phyloP scores from a whole-genome alignment of 805 yeast genomes.

The Ogataea corticis region DNA sequence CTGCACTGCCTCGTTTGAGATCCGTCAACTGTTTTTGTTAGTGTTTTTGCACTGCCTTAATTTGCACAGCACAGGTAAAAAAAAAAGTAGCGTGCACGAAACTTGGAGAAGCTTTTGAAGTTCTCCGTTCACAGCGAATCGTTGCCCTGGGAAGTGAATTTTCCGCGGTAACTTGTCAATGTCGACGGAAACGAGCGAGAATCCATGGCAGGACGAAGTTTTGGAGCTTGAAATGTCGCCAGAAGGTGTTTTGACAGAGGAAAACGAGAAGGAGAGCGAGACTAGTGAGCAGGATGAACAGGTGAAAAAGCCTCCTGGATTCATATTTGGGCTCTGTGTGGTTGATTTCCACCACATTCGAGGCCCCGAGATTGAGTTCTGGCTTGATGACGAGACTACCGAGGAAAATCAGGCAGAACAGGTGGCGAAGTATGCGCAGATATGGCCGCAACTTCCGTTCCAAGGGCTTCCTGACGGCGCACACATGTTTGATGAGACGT shows the following conservation, averaged over 20 bases:
- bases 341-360: constrained; percentile 90
- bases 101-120: too few relatives aligned
- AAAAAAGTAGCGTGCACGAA: too few relatives aligned
- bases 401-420: constrained; percentile 35
- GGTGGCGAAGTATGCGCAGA: constrained; percentile 34
- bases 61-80: neutral
- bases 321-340: constrained; percentile 80
- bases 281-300: too few relatives aligned
- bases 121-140: too few relatives aligned
- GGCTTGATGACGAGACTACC: constrained; percentile 53
- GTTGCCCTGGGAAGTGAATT: too few relatives aligned
- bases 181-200: neutral
- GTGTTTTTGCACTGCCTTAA: neutral
- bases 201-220: constrained; percentile 6
- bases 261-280: neutral
- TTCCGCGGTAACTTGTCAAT: neutral
- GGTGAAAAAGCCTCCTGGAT: constrained; percentile 9
- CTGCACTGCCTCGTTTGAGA: too few relatives aligned
- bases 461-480: constrained; percentile 97
- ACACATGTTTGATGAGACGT: constrained; percentile 90
- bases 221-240: neutral
- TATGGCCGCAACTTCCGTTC: constrained; percentile 89
- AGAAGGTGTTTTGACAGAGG: neutral
- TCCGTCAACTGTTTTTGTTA: too few relatives aligned
- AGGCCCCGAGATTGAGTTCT: constrained; percentile 95